These are phyloP conservation scores for Shiraia sp. DNA, from an alignment of 2,329 filamentous ascomycete genomes.

Conservation along the genomic window DNA sequence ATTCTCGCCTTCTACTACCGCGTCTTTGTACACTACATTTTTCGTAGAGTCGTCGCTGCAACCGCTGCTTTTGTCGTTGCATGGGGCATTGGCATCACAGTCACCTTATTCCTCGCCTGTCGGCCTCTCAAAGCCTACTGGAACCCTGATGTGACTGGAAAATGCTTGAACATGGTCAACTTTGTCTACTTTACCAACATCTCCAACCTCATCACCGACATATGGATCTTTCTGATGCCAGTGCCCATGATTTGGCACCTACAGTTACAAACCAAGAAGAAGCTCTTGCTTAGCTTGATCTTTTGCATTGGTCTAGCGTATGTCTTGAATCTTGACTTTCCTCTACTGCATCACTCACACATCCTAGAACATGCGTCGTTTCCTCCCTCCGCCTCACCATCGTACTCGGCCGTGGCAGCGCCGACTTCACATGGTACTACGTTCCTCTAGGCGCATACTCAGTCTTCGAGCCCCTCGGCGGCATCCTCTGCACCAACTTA, in stretches of 20 bases:
- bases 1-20: constrained; percentile 42
- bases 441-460: constrained; percentile 41
- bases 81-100: constrained; percentile 40
- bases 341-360: background rate
- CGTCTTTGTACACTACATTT: constrained; percentile 35
- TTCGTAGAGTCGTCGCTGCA: constrained; percentile 32
- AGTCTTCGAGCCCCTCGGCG: constrained; percentile 39
- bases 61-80: constrained; percentile 32
- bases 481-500: constrained; percentile 40
- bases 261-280: constrained; percentile 39
- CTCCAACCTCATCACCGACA: constrained; percentile 36
- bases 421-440: constrained; percentile 41
- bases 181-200: constrained; percentile 43
- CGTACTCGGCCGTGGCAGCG: constrained; percentile 32
- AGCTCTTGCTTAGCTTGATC: constrained; percentile 34
- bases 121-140: constrained; percentile 36
- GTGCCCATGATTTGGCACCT: constrained; percentile 41
- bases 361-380: constrained; percentile 36
- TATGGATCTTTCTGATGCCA: constrained; percentile 41
- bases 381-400: constrained; percentile 37
- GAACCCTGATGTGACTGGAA: constrained; percentile 30
- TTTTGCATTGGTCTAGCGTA: constrained; percentile 41
- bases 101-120: constrained; percentile 33
- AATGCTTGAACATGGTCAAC: constrained; percentile 32
- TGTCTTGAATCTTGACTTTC: constrained; percentile 4